These are phyloP conservation scores for Xylariaceae sp. DNA, from an alignment of 2,329 filamentous ascomycete genomes.

Conservation along the genomic window DNA sequence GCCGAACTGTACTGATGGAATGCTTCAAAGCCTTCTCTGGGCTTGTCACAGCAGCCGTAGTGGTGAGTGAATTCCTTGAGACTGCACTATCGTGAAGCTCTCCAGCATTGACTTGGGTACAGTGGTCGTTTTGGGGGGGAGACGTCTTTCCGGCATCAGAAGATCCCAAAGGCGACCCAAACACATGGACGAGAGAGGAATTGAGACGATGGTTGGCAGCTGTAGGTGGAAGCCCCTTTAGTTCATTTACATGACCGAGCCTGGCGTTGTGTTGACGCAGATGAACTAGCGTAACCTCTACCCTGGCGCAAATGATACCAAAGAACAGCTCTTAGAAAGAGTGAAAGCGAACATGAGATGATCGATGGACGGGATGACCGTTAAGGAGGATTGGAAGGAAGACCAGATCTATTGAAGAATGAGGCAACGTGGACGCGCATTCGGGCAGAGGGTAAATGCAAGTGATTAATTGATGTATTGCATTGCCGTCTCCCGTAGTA, in stretches of 20 bases:
- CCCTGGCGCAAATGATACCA: conserved; percentile 54
- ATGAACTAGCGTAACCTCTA: conserved; percentile 56
- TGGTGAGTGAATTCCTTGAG: conserved; percentile 26
- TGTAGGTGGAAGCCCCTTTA: conserved; percentile 49
- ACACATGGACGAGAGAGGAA: conserved; percentile 74
- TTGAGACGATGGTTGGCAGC: conserved; percentile 74
- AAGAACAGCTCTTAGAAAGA: conserved; percentile 62
- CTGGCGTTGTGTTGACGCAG: too few species aligned
- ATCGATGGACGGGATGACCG: too few species aligned
- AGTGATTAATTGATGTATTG: too few species aligned
- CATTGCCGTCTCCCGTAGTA: too few species aligned
- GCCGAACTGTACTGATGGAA: conserved; percentile 21
- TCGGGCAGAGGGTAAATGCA: too few species aligned
- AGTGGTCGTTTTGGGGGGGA: conserved; percentile 78
- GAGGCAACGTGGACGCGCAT: too few species aligned
- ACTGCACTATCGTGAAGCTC: neutral
- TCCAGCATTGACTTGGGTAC: neutral
- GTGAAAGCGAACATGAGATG: conserved; percentile 62
- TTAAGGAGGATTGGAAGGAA: too few species aligned
- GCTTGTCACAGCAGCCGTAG: conserved; percentile 74
- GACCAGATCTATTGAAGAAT: too few species aligned
- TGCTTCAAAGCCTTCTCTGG: conserved; percentile 66
- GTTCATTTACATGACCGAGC: too few species aligned
- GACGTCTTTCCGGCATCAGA: conserved; percentile 73
- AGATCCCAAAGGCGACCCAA: conserved; percentile 73